Conservation (phyloP, 495 filamentous ascomycete genomes). For the Hypoxylon rickii region DNA sequence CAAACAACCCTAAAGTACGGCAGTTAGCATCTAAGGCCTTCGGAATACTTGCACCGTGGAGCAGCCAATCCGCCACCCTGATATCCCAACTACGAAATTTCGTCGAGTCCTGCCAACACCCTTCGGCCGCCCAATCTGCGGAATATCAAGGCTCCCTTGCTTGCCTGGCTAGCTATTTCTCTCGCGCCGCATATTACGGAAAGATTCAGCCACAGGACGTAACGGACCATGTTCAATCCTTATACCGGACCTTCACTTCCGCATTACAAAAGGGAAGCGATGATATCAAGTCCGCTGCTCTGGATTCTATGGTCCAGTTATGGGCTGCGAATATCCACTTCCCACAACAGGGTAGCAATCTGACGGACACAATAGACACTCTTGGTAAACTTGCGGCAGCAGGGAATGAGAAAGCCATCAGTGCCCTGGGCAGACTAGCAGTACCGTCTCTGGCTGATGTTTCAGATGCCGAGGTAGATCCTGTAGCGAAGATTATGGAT, state of each 20-base stretch:
- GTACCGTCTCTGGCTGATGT: slow-evolving; percentile 50
- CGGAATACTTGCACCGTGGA: slow-evolving; percentile 67
- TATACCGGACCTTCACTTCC: slow-evolving; percentile 18
- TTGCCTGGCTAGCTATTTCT: slow-evolving; percentile 34
- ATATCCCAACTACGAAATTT: slow-evolving; percentile 25
- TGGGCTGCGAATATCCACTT: slow-evolving; percentile 60
- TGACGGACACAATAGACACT: slow-evolving; percentile 55
- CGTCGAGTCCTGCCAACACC: slow-evolving; percentile 19
- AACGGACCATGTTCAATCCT: slow-evolving; percentile 29
- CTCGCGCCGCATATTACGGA: slow-evolving; percentile 30
- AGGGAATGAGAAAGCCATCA: slow-evolving; percentile 80
- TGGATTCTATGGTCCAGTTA: slow-evolving; percentile 73
- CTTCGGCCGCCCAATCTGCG: slow-evolving; percentile 33
- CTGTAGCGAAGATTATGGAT: slow-evolving; percentile 54
- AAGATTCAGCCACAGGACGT: slow-evolving; percentile 14
- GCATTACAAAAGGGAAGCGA: slow-evolving; percentile 28
- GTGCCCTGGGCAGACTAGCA: slow-evolving; percentile 69
- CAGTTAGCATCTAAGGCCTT: slow-evolving; percentile 68
- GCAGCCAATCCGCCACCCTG: slow-evolving; percentile 11
- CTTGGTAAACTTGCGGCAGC: slow-evolving; percentile 70
- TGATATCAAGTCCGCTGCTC: slow-evolving; percentile 53
- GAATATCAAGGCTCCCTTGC: slow-evolving; percentile 38
- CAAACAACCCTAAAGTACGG: slow-evolving; percentile 70
- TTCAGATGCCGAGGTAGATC: slow-evolving; percentile 10
- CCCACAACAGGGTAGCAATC: slow-evolving; percentile 28